These are phyloP conservation scores for Neurospora tetrasperma DNA, from an alignment of 495 filamentous ascomycete species.

Conservation along the genomic window DNA sequence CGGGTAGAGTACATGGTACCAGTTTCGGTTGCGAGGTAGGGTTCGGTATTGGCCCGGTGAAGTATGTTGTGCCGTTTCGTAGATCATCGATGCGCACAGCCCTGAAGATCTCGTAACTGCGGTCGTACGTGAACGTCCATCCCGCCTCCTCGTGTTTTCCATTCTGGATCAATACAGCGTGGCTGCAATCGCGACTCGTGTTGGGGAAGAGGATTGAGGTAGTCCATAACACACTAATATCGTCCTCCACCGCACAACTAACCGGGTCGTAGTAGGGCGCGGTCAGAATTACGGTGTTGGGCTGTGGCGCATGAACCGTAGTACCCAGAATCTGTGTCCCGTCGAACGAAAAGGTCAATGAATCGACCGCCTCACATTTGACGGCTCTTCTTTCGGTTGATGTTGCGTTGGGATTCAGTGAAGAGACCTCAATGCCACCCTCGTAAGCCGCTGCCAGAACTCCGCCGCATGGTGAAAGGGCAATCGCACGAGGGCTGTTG, in stretches of 20 bases:
- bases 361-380: constrained; percentile 70
- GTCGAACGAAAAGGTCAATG: constrained; percentile 71
- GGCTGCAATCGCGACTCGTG: constrained; percentile 61
- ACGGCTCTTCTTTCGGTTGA: constrained; percentile 65
- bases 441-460: constrained; percentile 82
- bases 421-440: constrained; percentile 77
- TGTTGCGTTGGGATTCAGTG: constrained; percentile 51
- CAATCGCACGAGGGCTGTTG: constrained; percentile 64
- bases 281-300: constrained; percentile 66
- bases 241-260: constrained; percentile 47
- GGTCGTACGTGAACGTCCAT: constrained; percentile 75
- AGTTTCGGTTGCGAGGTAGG: constrained; percentile 33
- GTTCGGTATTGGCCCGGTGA: constrained; percentile 56
- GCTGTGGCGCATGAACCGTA: constrained; percentile 49
- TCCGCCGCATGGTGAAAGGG: constrained; percentile 67
- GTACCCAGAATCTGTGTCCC: constrained; percentile 80
- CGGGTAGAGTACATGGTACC: constrained; percentile 57
- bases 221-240: constrained; percentile 74
- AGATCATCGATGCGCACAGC: constrained; percentile 65
- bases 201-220: constrained; percentile 83
- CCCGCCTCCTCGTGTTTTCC: constrained; percentile 59
- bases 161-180: constrained; percentile 62
- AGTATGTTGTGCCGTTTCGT: constrained; percentile 69
- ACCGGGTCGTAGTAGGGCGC: constrained; percentile 67
- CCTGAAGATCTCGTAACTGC: constrained; percentile 64